phyloP scores from a whole-genome alignment of 805 yeast species.

The Lipomyces starkeyi region DNA sequence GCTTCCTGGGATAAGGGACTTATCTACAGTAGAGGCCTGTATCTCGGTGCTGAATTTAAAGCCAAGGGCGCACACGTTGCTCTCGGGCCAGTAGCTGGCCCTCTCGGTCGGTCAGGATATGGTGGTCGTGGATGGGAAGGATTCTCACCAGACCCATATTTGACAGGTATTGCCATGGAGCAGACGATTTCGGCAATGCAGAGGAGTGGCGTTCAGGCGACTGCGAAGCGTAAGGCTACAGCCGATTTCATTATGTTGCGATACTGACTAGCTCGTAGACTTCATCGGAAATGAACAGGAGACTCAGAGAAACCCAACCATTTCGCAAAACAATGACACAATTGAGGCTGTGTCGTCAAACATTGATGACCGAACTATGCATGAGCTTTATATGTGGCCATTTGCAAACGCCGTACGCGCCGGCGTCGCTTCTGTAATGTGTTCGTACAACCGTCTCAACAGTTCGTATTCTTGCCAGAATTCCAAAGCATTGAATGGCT shows the following conservation, averaged over 20 bases:
- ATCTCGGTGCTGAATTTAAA: conserved; percentile 61
- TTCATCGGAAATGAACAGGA: conserved; percentile 69
- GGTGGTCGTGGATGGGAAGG: conserved; percentile 73
- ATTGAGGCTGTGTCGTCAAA: conserved; percentile 56
- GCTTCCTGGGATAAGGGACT: conserved; percentile 62
- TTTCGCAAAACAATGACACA: conserved; percentile 36
- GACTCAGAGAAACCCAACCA: conserved; percentile 52
- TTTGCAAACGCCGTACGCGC: conserved; percentile 67
- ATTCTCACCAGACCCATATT: conserved; percentile 66
- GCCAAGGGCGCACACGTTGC: conserved; percentile 22
- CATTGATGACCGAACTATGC: conserved; percentile 66
- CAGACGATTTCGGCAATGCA: conserved; percentile 62
- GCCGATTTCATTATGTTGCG: background rate
- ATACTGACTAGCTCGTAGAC: conserved; percentile 36
- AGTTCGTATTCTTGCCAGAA: conserved; percentile 66
- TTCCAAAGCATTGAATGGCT: conserved; percentile 58
- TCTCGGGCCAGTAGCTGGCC: conserved; percentile 62
- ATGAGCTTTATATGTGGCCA: conserved; percentile 69
- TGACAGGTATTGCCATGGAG: conserved; percentile 61
- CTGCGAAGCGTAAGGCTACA: conserved; percentile 42
- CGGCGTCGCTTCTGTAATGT: conserved; percentile 67
- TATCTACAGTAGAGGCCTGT: conserved; percentile 58
- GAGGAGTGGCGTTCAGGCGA: conserved; percentile 62
- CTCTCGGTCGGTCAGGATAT: conserved; percentile 64
- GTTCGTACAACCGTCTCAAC: conserved; percentile 63